These are phyloP conservation scores for Erigeron canadensis DNA, from an alignment of 129 eudicot species.

Conservation along the genomic window DNA sequence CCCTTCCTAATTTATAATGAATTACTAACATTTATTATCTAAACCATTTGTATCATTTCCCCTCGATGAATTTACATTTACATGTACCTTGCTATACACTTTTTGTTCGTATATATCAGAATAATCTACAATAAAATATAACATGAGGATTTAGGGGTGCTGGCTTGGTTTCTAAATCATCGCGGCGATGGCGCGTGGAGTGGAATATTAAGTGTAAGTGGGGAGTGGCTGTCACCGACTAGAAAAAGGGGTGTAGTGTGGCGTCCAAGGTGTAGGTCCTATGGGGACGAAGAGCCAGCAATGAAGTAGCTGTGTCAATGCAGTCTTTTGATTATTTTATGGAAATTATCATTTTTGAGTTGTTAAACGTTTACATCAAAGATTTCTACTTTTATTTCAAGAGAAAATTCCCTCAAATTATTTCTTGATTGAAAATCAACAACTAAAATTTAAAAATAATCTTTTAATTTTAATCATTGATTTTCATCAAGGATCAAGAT, in stretches of 20 bases:
- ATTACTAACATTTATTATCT: too few species aligned
- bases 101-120: constrained; percentile 18
- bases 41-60: too few species aligned
- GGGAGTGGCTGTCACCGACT: constrained; percentile 32
- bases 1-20: too few species aligned
- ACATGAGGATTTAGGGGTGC: neutral
- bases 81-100: neutral
- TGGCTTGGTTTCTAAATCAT: neutral
- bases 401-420: too few species aligned
- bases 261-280: constrained; percentile 34
- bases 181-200: constrained; percentile 36
- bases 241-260: constrained; percentile 20
- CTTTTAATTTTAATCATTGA: too few species aligned
- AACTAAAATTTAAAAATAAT: too few species aligned
- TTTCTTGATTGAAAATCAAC: too few species aligned
- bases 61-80: too few species aligned
- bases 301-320: constrained; percentile 37
- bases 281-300: constrained; percentile 37
- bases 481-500: too few species aligned
- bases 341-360: neutral
- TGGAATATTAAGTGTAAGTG: constrained; percentile 1
- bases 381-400: constrained; percentile 18
- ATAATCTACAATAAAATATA: neutral
- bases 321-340: constrained; percentile 19
- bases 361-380: constrained; percentile 40